These are phyloP conservation scores for Blechomonas ayalai DNA, from an alignment of 208 protist species.

Conservation along the genomic window DNA sequence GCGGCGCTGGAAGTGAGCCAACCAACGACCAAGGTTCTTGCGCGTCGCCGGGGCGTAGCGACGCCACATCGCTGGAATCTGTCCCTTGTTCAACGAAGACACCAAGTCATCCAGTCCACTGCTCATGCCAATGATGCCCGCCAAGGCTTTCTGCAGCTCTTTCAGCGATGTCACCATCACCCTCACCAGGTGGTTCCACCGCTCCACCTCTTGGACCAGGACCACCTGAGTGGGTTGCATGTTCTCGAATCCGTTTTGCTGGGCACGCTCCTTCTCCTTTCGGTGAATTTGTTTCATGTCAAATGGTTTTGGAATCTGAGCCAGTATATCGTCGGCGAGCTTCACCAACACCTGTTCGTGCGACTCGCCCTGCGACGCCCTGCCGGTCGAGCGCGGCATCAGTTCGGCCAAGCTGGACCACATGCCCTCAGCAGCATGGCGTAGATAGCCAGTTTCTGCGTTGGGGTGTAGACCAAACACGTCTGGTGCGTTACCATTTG, in stretches of 20 bases:
- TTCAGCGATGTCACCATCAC: slow-evolving; percentile 90
- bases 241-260: slow-evolving; percentile 48
- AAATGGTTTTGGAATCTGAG: slow-evolving; percentile 90
- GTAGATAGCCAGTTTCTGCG: slow-evolving; percentile 98
- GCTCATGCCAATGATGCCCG: slow-evolving; percentile 97
- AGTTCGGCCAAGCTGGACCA: slow-evolving; percentile 95
- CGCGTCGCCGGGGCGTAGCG: slow-evolving; percentile 91
- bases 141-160: slow-evolving; percentile 94
- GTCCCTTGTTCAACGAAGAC: slow-evolving; percentile 90
- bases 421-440: slow-evolving; percentile 90
- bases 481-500: slow-evolving; percentile 93
- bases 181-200: slow-evolving; percentile 94
- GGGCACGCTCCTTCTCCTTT: slow-evolving; percentile 64
- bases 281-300: slow-evolving; percentile 78
- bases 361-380: slow-evolving; percentile 42
- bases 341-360: slow-evolving; percentile 86
- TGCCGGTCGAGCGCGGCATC: slow-evolving; percentile 86
- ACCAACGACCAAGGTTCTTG: slow-evolving; percentile 95
- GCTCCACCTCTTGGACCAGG: slow-evolving; percentile 98
- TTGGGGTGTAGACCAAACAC: slow-evolving; percentile 99
- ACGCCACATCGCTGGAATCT: slow-evolving; percentile 92
- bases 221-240: slow-evolving; percentile 95
- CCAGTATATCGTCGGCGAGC: slow-evolving; percentile 86
- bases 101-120: slow-evolving; percentile 94
- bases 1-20: slow-evolving; percentile 93